Base-by-base conservation (phyloP, 202 grass and related monocot species). In the Digitaria exilis region DNA sequence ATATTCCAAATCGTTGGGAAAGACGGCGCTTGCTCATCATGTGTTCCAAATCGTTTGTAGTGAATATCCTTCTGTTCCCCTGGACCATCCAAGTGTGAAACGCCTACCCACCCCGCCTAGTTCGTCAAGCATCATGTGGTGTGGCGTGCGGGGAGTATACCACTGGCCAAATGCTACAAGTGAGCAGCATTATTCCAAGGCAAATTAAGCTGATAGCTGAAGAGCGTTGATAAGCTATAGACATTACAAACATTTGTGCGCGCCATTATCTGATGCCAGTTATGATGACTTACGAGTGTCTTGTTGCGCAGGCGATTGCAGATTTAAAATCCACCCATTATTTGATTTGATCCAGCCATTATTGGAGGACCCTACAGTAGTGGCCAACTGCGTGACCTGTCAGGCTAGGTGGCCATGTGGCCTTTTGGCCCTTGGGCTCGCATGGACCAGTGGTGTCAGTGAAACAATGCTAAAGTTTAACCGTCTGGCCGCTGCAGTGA, bases 361-460 rank as follows among this genome's bases (percentile, higher is more conserved):
- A 69, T 84, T 77, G 19, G 45, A 79, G 74, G 61, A 10, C 29
- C 55, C 54, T 14, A n/a, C n/a, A n/a, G n/a, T n/a, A 62, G 51
- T 17, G 55, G 71, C 12, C 70, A 37, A 41, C 18, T 58, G 35
- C 75, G 19, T 24, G 41, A 61, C 39, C 42, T 50, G 69, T 26
- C 80, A 71, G 52, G 9, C 64, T 69, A 48, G 21, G 64, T 39
- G 64, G 28, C 65, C 83, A 71, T 50, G 64, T 78, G 83, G 65
- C 26, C 32, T 28, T 61, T n/a, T n/a, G n/a, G n/a, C n/a, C n/a
- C n/a, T 34, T 34, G 32, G 16, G 5, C 30, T 19, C 2, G 61
- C 61, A 58, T 9, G 61, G 61, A 30, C 15, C 31, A 4, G 31
- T 32, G 60, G 8, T 66, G 34, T 39, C 65, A 42, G 19, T 24